A percentile compares a stretch with the other conserved stretches of the same genome.
phyloP scores from a whole-genome alignment of 106 monocot species.

The Posidonia australis region DNA sequence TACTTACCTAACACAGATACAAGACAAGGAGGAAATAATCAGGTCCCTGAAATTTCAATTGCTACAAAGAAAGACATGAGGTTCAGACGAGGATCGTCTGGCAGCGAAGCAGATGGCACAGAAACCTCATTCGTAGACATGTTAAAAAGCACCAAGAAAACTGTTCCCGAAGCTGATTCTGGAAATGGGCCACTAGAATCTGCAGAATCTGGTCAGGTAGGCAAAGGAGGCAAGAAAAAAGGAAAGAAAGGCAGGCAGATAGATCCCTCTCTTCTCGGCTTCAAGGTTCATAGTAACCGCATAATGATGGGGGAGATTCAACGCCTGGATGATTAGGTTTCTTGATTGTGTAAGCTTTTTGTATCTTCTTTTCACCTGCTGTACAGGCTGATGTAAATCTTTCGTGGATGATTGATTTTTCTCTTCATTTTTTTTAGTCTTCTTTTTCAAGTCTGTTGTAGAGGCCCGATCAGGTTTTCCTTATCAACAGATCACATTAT shows the following conservation, averaged over 20 bases:
- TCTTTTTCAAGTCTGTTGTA: conserved; percentile 1
- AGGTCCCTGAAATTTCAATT: conserved; percentile 15
- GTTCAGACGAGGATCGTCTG: conserved; percentile 24
- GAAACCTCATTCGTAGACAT: conserved; percentile 76
- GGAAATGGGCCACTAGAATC: conserved; percentile 9
- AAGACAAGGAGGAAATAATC: conserved; percentile 20
- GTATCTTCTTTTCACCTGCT: background rate
- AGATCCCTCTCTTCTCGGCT: conserved; percentile 68
- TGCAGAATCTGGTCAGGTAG: conserved; percentile 8
- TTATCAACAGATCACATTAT: background rate
- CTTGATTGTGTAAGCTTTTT: background rate
- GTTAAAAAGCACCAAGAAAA: conserved; percentile 57
- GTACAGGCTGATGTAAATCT: conserved; percentile 2
- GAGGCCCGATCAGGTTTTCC: background rate
- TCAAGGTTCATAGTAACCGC: conserved; percentile 84
- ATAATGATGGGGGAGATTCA: conserved; percentile 87
- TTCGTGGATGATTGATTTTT: background rate
- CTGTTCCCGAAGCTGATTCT: conserved; percentile 9
- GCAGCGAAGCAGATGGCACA: conserved; percentile 27
- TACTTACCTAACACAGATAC: conserved; percentile 4
- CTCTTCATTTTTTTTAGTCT: background rate
- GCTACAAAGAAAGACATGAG: conserved; percentile 30
- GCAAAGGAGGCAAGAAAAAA: conserved; percentile 44
- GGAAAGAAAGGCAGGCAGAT: conserved; percentile 78
- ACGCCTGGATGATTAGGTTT: conserved; percentile 31